Evolutionary conservation across 495 filamentous ascomycete species (phyloP).

Genomic region (Endocarpon pusillum): DNA sequence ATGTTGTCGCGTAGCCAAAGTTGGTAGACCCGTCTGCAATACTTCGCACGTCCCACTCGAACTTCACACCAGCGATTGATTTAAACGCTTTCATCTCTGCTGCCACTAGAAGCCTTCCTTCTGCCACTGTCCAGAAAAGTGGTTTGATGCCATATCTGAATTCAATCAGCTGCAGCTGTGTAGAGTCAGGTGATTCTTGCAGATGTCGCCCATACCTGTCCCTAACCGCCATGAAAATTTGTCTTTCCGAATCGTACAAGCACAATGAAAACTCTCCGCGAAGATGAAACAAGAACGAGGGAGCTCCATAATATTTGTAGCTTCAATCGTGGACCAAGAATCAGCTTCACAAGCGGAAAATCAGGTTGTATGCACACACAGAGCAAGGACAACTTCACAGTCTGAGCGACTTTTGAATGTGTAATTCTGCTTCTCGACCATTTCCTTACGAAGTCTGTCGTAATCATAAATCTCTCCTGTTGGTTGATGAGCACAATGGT

Average conservation of each 20-base stretch:
- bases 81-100: constrained; percentile 31
- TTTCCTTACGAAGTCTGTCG: constrained; percentile 20
- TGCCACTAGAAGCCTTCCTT: constrained; percentile 20
- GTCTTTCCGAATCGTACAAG: constrained; percentile 24
- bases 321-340: no score
- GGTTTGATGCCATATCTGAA: constrained; percentile 35
- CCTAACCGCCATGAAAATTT: constrained; percentile 25
- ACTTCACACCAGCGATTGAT: constrained; percentile 25
- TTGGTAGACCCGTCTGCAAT: constrained; percentile 23
- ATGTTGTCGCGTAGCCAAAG: no score
- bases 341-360: no score
- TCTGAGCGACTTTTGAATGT: constrained; percentile 26
- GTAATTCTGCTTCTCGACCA: constrained; percentile 16
- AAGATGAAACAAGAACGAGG: constrained; percentile 26
- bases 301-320: constrained; percentile 28
- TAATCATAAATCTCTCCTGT: constrained; percentile 39
- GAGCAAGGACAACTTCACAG: constrained; percentile 31
- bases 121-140: constrained; percentile 26
- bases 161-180: no score
- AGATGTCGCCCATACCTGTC: no score
- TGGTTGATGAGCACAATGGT: no score
- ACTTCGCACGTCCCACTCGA: constrained; percentile 30
- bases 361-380: no score
- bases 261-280: constrained; percentile 34
- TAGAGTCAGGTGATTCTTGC: no score